Base-by-base conservation (phyloP, 2,329 filamentous ascomycete genomes). In the Verticillium zaregamsianum region DNA sequence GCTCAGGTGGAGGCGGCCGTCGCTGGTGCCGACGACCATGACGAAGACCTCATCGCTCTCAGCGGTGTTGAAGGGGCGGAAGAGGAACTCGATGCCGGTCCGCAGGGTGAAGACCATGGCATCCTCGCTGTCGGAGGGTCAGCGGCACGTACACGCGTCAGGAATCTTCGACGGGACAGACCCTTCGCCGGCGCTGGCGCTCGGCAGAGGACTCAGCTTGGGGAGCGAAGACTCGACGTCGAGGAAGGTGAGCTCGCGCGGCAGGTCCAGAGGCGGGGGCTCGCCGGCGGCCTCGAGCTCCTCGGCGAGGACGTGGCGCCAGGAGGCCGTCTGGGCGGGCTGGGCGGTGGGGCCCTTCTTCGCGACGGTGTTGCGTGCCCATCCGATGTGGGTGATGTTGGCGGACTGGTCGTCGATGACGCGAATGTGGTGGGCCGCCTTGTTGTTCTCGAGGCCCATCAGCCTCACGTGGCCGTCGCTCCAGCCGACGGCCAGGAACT, bases 401-500 rank as follows among this genome's bases (percentile, higher is more conserved):
- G 72, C 72, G 55, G 75, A 75, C 64, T 70, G 68, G 49, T 74
- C 75, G 57, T 79, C 79, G 68, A 77, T 80, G 60, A 88, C 77
- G 17, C 76, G 76, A 69, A 91, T 89, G 69, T 90, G 86, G 72
- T 95, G 90, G 23, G 93, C 87, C 14, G 90, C 86, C 75, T 94
- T 96, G 73, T 88, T 90, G 68, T 87, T 93, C 73, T 95, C 92
- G 25, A 92, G 78, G 63, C 90, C 90, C 72, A 94, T 84, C 39
- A 96, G 77, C 62, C 92, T 87, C 23, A 95, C 86, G 7, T 85
- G 85, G 32, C 91, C 90, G 77, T 96, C 92, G 67, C 86, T 92
- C 87, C 92, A 96, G 55, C 88, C 92, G 15, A 95, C 86, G 15
- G 92, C 92, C 60, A 97, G 82, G 52, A 92, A 87, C 65, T 91